Percentiles rank a stretch among this genome's conserved stretches.
These are phyloP conservation scores for Fusarium verrucosum DNA, from an alignment of 2,329 filamentous ascomycete species.

Conservation along the genomic window DNA sequence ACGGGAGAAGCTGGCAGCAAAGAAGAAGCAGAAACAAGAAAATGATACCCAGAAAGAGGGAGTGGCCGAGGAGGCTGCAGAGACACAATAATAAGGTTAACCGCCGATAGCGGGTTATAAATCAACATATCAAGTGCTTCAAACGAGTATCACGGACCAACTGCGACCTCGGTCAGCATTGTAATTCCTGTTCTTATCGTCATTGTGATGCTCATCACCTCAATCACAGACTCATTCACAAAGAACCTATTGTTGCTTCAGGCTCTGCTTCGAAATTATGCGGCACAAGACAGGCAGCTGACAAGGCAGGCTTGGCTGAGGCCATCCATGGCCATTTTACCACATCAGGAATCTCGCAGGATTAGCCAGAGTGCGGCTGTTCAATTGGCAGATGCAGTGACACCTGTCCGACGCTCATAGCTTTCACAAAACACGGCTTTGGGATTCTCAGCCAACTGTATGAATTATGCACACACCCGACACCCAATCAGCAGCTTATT, in stretches of 20 bases:
- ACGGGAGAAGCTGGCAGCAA: slow-evolving; percentile 59
- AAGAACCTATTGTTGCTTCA: background rate
- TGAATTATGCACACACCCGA: background rate
- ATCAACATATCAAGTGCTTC: background rate
- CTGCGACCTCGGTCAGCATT: background rate
- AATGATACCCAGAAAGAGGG: slow-evolving; percentile 37
- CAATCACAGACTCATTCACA: slow-evolving; percentile 1
- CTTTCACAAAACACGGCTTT: slow-evolving; percentile 20
- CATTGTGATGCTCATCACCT: slow-evolving; percentile 7
- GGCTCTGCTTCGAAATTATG: slow-evolving; percentile 2
- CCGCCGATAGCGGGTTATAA: slow-evolving; percentile 1
- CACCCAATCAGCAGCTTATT: slow-evolving; percentile 20
- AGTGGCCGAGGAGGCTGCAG: slow-evolving; percentile 21
- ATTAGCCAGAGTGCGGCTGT: slow-evolving; percentile 8
- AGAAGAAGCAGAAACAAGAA: slow-evolving; percentile 53
- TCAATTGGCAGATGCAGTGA: slow-evolving; percentile 38
- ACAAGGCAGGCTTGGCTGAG: slow-evolving; percentile 24
- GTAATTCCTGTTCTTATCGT: slow-evolving; percentile 1
- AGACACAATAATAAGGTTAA: slow-evolving; percentile 29
- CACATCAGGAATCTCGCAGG: slow-evolving; percentile 35
- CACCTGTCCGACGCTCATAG: slow-evolving; percentile 33
- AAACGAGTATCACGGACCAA: background rate
- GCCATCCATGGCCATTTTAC: slow-evolving; percentile 20
- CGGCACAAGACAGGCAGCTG: slow-evolving; percentile 30
- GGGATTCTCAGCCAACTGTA: slow-evolving; percentile 26